Evolutionary conservation across 2,329 filamentous ascomycete genomes (phyloP).

Genomic region (Verticillium klebahnii): DNA sequence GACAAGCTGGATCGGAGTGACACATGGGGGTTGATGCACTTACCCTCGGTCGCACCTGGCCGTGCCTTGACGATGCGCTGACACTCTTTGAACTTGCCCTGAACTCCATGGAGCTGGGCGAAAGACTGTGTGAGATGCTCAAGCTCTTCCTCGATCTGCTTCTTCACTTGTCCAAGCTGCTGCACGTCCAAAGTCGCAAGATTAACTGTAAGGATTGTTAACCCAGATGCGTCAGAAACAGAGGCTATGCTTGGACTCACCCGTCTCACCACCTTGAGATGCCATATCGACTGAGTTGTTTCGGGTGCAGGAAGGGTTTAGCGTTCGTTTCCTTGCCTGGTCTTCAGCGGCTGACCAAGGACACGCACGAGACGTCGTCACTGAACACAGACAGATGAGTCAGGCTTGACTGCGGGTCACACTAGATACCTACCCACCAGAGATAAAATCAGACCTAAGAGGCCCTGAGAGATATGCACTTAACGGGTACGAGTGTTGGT

Average conservation of each 20-base stretch:
- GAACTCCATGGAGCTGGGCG: slow-evolving; percentile 81
- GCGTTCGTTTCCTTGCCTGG: neutral
- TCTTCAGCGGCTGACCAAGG: neutral
- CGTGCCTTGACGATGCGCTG: slow-evolving; percentile 64
- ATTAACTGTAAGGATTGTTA: slow-evolving; percentile 37
- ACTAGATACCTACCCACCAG: too few species aligned
- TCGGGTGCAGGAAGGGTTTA: neutral
- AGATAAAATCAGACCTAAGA: too few species aligned
- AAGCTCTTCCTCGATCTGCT: slow-evolving; percentile 92
- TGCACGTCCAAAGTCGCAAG: slow-evolving; percentile 74
- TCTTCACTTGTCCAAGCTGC: slow-evolving; percentile 88
- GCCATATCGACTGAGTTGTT: slow-evolving; percentile 3
- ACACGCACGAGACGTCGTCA: neutral
- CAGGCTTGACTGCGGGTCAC: neutral
- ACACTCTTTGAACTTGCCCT: slow-evolving; percentile 89
- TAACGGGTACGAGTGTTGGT: too few species aligned
- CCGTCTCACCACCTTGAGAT: slow-evolving; percentile 8
- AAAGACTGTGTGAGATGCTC: slow-evolving; percentile 91
- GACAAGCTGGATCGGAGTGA: too few species aligned
- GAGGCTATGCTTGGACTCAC: neutral
- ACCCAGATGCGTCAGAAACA: neutral
- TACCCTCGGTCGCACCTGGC: slow-evolving; percentile 25
- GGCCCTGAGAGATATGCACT: too few species aligned
- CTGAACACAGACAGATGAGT: neutral
- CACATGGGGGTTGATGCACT: neutral